These are phyloP conservation scores for Ceratopteris richardii DNA, from an alignment of 75 land plant species.

Conservation along the genomic window DNA sequence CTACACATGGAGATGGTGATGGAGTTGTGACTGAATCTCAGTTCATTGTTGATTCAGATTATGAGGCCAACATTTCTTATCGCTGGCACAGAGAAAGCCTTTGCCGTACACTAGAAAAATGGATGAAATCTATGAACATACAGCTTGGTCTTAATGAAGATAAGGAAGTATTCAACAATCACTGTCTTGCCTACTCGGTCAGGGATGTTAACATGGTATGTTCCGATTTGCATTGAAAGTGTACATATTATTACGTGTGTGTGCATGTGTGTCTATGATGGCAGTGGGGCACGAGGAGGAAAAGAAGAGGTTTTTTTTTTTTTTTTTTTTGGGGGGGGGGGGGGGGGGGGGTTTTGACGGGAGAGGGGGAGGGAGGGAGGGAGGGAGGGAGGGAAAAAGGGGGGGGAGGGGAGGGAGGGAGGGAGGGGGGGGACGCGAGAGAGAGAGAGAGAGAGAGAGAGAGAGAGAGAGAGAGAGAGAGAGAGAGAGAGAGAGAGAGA, in stretches of 20 bases:
- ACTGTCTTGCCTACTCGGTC: constrained; percentile 44
- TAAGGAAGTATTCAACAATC: constrained; percentile 16
- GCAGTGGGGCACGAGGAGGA: background rate
- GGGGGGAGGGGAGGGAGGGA: no score
- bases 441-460: no score
- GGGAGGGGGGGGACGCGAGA: no score
- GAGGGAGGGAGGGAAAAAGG: no score
- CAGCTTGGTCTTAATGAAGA: constrained; percentile 20
- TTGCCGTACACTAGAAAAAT: constrained; percentile 16
- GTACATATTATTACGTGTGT: constrained; percentile 3
- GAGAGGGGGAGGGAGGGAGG: no score
- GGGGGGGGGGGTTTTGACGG: no score
- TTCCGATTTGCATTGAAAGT: no score
- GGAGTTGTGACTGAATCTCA: constrained; percentile 24
- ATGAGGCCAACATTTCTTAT: constrained; percentile 47
- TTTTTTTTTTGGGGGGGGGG: no score
- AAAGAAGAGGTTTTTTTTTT: no score
- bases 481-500: background rate
- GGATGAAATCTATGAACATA: constrained; percentile 16
- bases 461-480: no score
- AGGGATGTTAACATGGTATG: constrained; percentile 34
- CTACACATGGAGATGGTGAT: constrained; percentile 4
- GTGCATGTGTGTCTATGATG: background rate
- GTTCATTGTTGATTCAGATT: constrained; percentile 38
- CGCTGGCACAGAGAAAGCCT: constrained; percentile 48